Conservation (phyloP, 495 filamentous ascomycete species). For the Aspergillus kassunensis region DNA sequence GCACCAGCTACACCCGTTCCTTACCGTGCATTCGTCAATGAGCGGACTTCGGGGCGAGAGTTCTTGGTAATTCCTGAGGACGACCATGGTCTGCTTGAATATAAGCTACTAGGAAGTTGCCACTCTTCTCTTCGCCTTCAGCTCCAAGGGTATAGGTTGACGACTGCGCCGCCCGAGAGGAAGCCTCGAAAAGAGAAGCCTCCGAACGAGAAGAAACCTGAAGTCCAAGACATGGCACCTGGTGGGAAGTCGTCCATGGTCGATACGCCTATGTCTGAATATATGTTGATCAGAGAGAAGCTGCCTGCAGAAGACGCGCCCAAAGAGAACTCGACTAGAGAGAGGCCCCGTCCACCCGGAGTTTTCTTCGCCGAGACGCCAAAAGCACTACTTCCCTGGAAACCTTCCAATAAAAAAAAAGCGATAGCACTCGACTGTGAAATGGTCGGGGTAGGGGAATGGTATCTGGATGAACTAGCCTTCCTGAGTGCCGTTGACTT, state of each 20-base stretch:
- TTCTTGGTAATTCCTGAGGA: not conserved
- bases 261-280: too few relatives aligned
- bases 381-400: not conserved
- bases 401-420: constrained; percentile 1
- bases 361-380: not conserved
- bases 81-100: not conserved
- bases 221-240: too few relatives aligned
- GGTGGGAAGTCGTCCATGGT: too few relatives aligned
- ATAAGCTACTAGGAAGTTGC: constrained; percentile 3
- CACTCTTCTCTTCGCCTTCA: constrained; percentile 6
- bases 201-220: not conserved
- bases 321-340: not conserved
- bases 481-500: constrained; percentile 42
- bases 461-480: constrained; percentile 15
- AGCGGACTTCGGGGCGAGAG: not conserved
- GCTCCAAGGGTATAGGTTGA: not conserved
- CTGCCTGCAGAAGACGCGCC: not conserved
- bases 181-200: not conserved
- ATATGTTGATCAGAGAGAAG: not conserved
- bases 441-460: constrained; percentile 24
- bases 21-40: too few relatives aligned
- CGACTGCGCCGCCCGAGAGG: not conserved
- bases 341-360: not conserved
- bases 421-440: constrained; percentile 34
- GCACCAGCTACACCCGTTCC: too few relatives aligned